phyloP scores from a whole-genome alignment of 768 basidiomycete genomes.

The Trametopsis cervina region DNA sequence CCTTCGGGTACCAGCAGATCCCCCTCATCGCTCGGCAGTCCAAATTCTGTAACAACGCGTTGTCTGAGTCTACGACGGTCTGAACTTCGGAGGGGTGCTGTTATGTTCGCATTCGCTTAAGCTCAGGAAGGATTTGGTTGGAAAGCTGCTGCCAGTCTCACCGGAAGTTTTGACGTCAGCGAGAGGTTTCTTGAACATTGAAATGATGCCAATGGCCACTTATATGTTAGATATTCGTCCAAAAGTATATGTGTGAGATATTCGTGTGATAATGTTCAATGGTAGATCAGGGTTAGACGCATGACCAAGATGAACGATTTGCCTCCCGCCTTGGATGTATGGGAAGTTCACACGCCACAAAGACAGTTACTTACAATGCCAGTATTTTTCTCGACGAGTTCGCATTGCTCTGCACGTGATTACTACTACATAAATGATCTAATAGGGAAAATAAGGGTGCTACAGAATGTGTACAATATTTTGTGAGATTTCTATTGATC shows the following conservation, averaged over 20 bases:
- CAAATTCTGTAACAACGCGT: conserved; percentile 43
- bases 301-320: background rate
- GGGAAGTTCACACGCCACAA: conserved; percentile 1
- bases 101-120: no score
- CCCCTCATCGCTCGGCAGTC: conserved; percentile 44
- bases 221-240: background rate
- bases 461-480: no score
- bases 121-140: no score
- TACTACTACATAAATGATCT: no score
- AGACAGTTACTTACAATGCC: background rate
- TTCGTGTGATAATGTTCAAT: background rate
- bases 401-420: no score
- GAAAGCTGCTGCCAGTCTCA: conserved; percentile 12
- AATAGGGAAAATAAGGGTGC: no score
- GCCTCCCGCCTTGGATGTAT: background rate
- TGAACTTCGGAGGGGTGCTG: conserved; percentile 63
- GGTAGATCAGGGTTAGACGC: background rate
- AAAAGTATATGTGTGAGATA: background rate
- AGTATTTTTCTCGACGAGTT: no score
- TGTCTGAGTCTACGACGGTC: conserved; percentile 69
- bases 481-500: no score
- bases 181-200: conserved; percentile 78
- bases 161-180: conserved; percentile 63
- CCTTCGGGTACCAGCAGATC: conserved; percentile 72
- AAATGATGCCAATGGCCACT: no score